Base-by-base conservation (phyloP, 495 filamentous ascomycete genomes). In the Neurospora hispaniola region DNA sequence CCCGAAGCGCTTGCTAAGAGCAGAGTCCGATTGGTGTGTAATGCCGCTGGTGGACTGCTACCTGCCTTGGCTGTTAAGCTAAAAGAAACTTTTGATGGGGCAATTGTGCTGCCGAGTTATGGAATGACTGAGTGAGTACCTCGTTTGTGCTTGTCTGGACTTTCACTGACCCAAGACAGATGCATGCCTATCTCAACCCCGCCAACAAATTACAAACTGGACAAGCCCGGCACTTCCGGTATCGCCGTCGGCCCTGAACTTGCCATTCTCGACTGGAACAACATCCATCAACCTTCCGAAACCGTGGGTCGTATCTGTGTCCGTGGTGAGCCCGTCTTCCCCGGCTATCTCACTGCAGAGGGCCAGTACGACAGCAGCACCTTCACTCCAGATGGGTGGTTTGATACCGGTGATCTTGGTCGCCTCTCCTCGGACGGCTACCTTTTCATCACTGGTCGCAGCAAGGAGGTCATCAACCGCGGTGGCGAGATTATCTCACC, bases 391-490 rank as follows among this genome's bases (percentile, higher is more conserved):
- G 73, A 79, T 40, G 85, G 84, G 10, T 86, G 80, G 79, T 86
- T 86, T 62, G 81, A 85, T 39, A 86, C 84, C 41, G 85, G 85
- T 39, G 85, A 87, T 73, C 77, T 84, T 39, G 85, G 85, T 12
- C 82, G 82, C 70, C 69, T 86, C 39, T 85, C 86, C 71, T 71
- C 74, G 6, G 83, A 88, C 44, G 87, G 86, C 16, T 89, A 88
- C 71, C 80, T 89, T 69, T 85, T 84, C 76, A 84, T 89, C 71
- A 88, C 87, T 20, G 87, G 87, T 11, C 82, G 87, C 42, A 86
- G 84, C 74, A 89, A 89, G 75, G 87, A 89, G 73, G 81, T 88
- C 46, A 88, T 89, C 74, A 89, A 88, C 74, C 86, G 86, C 71
- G 86, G 85, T 68, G 86, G 86, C 8, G 87, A 89, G 75, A 85